Evolutionary conservation across 2,329 filamentous ascomycete genomes (phyloP).

Genomic region (Arthrobotrys entomopaga): DNA sequence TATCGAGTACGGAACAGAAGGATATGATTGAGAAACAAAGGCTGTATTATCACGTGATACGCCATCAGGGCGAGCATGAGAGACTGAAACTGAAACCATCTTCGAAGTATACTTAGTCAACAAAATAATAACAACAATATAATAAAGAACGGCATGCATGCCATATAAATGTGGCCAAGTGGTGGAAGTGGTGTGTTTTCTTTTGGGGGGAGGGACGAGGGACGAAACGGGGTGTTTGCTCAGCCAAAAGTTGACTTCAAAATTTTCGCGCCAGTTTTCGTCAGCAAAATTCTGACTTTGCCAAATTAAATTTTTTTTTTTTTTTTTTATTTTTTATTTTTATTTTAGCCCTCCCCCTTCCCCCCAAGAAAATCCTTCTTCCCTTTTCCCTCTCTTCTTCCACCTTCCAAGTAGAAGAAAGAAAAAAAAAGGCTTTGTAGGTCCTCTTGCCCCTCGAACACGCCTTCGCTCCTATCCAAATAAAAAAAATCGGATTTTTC

Average conservation of each 20-base stretch:
- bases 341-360: slow-evolving; percentile 62
- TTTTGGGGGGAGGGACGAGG: slow-evolving; percentile 35
- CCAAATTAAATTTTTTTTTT: slow-evolving; percentile 53
- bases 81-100: no score
- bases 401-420: slow-evolving; percentile 25
- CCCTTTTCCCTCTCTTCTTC: slow-evolving; percentile 55
- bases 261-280: slow-evolving; percentile 61
- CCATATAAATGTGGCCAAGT: neutral
- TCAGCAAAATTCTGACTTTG: slow-evolving; percentile 59
- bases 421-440: slow-evolving; percentile 2
- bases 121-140: no score
- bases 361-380: slow-evolving; percentile 45
- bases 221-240: slow-evolving; percentile 53
- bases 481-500: neutral
- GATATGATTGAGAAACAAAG: no score
- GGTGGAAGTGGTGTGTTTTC: neutral
- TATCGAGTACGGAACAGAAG: no score
- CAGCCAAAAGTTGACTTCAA: slow-evolving; percentile 56
- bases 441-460: slow-evolving; percentile 38
- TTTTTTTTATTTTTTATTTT: no score
- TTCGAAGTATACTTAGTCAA: no score
- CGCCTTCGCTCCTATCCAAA: slow-evolving; percentile 17
- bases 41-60: no score
- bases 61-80: no score
- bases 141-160: slow-evolving; percentile 7